phyloP scores from a whole-genome alignment of 768 basidiomycete genomes.

The Chalciporus chontae region DNA sequence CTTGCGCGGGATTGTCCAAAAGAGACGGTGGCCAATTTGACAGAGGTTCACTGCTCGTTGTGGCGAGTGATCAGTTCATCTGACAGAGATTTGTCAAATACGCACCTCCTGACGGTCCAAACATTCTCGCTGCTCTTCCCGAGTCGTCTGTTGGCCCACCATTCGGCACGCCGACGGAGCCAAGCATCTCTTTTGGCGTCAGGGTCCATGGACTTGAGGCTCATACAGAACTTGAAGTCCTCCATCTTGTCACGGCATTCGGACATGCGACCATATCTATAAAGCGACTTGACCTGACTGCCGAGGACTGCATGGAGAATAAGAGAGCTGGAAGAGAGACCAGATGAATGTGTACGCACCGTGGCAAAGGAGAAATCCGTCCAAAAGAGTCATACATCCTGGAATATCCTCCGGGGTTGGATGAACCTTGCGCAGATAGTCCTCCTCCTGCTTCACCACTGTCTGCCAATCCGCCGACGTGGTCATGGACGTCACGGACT shows the following conservation, averaged over 20 bases:
- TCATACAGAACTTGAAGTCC: conserved; percentile 95
- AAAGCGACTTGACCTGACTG: conserved; percentile 79
- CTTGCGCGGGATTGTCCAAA: conserved; percentile 16
- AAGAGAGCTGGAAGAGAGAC: conserved; percentile 9
- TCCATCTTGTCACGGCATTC: conserved; percentile 77
- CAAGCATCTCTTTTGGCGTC: conserved; percentile 80
- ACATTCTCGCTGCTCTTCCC: conserved; percentile 89
- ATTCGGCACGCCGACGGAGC: conserved; percentile 84
- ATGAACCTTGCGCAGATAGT: conserved; percentile 58
- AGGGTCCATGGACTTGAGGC: conserved; percentile 70
- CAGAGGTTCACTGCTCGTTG: conserved; percentile 18
- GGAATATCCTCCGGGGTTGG: conserved; percentile 80
- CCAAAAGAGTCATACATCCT: conserved; percentile 72
- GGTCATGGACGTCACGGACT: conserved; percentile 23
- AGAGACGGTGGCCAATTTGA: conserved; percentile 29
- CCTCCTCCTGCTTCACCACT: conserved; percentile 64
- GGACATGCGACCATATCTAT: conserved; percentile 74
- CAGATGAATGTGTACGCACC: conserved; percentile 35
- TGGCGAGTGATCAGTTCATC: conserved; percentile 1
- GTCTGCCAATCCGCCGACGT: conserved; percentile 49
- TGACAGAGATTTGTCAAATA: conserved; percentile 9
- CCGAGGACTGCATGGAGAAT: conserved; percentile 54
- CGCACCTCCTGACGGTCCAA: conserved; percentile 85
- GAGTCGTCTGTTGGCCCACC: conserved; percentile 84
- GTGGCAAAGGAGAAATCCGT: conserved; percentile 69